A percentile compares a stretch with the other conserved stretches of the same genome.
Conservation (phyloP, 768 basidiomycete genomes). For the Guyanaporus albipodus region DNA sequence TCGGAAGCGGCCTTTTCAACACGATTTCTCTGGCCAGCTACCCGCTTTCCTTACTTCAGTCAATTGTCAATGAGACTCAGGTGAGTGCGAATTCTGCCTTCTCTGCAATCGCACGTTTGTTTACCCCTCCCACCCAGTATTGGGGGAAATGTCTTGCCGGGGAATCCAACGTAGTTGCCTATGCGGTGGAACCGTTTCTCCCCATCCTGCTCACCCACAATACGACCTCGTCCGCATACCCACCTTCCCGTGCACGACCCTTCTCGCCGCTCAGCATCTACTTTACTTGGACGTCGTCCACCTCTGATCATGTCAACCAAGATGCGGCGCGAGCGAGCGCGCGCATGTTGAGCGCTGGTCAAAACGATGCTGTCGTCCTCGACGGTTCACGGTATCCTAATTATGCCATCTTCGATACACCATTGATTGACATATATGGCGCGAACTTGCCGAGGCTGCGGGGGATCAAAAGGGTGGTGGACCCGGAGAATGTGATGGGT, state of each 20-base stretch:
- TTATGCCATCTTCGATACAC: constrained; percentile 51
- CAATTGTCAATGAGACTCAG: constrained; percentile 12
- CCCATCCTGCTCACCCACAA: constrained; percentile 37
- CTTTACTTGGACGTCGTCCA: constrained; percentile 8
- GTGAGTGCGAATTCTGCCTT: neutral
- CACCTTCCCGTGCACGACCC: constrained; percentile 34
- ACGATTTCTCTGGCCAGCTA: neutral
- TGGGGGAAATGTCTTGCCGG: neutral
- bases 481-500: constrained; percentile 57
- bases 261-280: constrained; percentile 46
- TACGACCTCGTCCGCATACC: constrained; percentile 39
- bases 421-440: constrained; percentile 46
- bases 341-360: constrained; percentile 37
- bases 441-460: constrained; percentile 34
- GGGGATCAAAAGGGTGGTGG: constrained; percentile 43
- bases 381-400: constrained; percentile 47
- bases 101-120: neutral
- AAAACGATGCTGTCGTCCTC: constrained; percentile 11
- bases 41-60: constrained; percentile 9
- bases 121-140: constrained; percentile 6
- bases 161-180: neutral
- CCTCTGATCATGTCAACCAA: constrained; percentile 22
- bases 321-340: constrained; percentile 37
- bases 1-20: neutral
- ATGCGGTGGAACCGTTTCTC: constrained; percentile 48